phyloP scores from a whole-genome alignment of 139 green algal genomes.

The Tetradesmus lagerheimii region DNA sequence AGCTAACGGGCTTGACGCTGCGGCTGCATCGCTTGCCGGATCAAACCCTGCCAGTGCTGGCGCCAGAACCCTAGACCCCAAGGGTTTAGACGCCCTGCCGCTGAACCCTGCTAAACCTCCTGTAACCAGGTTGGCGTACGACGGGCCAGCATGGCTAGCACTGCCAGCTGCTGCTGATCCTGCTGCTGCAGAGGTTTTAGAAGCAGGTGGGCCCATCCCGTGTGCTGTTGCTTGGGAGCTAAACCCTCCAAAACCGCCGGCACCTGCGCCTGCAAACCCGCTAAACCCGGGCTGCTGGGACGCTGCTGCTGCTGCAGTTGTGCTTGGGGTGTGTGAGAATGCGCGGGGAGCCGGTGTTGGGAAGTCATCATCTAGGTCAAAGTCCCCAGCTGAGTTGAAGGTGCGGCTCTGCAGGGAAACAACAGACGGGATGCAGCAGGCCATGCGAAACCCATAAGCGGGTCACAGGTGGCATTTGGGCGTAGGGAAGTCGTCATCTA shows the following conservation, averaged over 20 bases:
- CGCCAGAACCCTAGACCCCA: neutral
- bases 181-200: neutral
- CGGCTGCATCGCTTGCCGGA: neutral
- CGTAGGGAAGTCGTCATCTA: constrained; percentile 32
- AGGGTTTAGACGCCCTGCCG: neutral
- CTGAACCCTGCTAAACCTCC: constrained; percentile 28
- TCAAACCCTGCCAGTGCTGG: constrained; percentile 1
- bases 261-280: neutral
- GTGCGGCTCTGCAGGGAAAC: neutral
- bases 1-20: neutral
- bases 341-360: neutral
- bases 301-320: neutral
- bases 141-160: neutral
- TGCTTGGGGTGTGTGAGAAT: neutral
- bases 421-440: neutral
- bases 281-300: neutral
- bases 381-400: neutral
- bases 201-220: neutral
- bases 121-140: neutral
- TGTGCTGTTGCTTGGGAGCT: neutral
- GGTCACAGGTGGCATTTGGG: too few species aligned
- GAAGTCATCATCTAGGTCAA: constrained; percentile 41
- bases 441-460: too few species aligned
- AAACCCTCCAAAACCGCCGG: neutral
- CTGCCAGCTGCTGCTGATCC: neutral